Conservation (phyloP, 2,329 filamentous ascomycete species). For the Neopestalotiopsis rosae region DNA sequence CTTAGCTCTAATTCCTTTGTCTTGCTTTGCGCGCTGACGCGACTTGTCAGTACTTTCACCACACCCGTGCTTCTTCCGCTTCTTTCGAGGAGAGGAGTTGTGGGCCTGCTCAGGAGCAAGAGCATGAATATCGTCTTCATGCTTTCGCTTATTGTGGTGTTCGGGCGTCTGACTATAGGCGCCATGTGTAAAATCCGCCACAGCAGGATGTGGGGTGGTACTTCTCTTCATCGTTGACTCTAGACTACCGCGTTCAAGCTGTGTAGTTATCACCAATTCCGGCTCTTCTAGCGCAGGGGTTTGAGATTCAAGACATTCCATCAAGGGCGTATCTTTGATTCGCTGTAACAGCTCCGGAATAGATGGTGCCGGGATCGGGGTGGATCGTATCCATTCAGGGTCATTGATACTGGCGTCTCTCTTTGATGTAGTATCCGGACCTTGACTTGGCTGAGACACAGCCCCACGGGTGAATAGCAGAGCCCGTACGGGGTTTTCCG, state of each 20-base stretch:
- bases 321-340: not conserved
- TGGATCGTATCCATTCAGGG: not conserved
- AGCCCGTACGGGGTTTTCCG: not conserved
- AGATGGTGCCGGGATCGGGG: conserved; percentile 1
- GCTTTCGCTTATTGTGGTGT: not conserved
- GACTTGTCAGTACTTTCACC: not conserved
- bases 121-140: not conserved
- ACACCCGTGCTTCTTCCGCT: not conserved
- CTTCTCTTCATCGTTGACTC: not conserved
- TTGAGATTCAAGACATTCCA: not conserved
- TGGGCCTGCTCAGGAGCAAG: not conserved
- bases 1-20: not conserved
- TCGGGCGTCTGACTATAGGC: not conserved
- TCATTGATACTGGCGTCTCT: not conserved
- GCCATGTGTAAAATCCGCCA: no score
- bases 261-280: not conserved
- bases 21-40: not conserved
- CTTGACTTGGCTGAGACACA: not conserved
- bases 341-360: conserved; percentile 6
- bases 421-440: not conserved
- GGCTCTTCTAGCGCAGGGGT: not conserved
- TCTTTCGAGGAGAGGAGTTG: not conserved
- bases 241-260: not conserved
- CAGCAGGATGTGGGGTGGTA: not conserved
- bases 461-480: not conserved